Conservation (phyloP, 768 basidiomycete genomes). For the Suillus sp. region DNA sequence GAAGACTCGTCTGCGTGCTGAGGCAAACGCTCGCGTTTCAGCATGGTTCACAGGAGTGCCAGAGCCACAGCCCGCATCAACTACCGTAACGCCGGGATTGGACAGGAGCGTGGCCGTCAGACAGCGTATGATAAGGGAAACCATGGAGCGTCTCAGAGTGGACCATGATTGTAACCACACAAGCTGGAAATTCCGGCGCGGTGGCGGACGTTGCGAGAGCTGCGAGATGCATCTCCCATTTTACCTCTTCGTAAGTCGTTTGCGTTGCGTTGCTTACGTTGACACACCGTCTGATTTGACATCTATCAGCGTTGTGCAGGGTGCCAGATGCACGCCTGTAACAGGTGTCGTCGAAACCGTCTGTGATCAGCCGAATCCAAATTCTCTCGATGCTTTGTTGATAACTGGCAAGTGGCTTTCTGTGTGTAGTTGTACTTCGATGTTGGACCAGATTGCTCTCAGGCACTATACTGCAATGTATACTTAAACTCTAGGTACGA, state of each 20-base stretch:
- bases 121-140: conserved; percentile 30
- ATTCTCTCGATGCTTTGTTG: not conserved
- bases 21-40: not conserved
- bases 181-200: conserved; percentile 46
- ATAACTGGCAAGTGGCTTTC: not conserved
- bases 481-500: not conserved
- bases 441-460: not conserved
- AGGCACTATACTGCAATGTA: not conserved
- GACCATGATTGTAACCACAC: conserved; percentile 56
- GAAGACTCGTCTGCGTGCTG: not conserved
- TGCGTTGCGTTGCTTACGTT: not conserved
- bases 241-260: conserved; percentile 52
- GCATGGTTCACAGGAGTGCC: not conserved
- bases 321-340: conserved; percentile 39
- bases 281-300: not conserved
- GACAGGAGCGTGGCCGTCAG: conserved; percentile 11
- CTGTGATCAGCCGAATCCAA: conserved; percentile 19
- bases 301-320: conserved; percentile 33
- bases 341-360: conserved; percentile 41
- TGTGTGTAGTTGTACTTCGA: not conserved
- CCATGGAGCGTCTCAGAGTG: conserved; percentile 43
- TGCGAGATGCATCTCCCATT: conserved; percentile 42
- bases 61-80: conserved; percentile 2
- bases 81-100: not conserved
- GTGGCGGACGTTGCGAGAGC: conserved; percentile 48